A percentile compares a stretch with the other conserved stretches of the same genome.
Evolutionary conservation across 768 basidiomycete species (phyloP).

Genomic region (Psilocybe cyanescens): DNA sequence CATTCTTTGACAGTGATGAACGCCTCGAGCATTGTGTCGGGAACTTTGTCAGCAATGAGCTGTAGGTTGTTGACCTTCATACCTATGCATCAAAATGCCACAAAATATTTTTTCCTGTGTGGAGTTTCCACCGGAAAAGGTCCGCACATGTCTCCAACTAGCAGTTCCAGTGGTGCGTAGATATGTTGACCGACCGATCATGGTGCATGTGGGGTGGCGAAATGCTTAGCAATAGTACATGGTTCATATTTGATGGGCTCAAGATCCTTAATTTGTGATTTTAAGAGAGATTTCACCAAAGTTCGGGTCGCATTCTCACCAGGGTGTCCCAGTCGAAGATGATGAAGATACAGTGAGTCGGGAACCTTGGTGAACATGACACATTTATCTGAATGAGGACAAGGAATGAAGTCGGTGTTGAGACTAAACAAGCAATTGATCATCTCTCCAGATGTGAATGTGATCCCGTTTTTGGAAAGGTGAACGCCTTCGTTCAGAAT

Average conservation of each 20-base stretch:
- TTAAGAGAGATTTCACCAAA: not conserved
- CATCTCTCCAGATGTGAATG: not conserved
- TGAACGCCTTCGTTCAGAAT: not conserved
- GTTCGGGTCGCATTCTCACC: slow-evolving; percentile 3
- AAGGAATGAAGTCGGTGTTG: not conserved
- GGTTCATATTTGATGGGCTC: slow-evolving; percentile 3
- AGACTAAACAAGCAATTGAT: not conserved
- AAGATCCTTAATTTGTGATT: not conserved
- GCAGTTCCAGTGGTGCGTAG: not conserved
- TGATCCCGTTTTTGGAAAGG: not conserved
- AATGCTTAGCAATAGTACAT: slow-evolving; percentile 10
- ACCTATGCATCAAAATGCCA: not conserved
- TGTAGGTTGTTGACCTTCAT: not conserved
- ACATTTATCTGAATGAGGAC: not conserved
- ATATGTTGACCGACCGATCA: not conserved
- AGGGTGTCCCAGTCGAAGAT: slow-evolving; percentile 14
- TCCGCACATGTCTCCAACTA: not conserved
- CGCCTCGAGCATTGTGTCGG: not conserved
- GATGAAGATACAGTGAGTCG: slow-evolving; percentile 13
- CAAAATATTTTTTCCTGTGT: not conserved
- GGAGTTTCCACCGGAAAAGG: not conserved
- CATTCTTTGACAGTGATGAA: not conserved
- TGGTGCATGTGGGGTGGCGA: slow-evolving; percentile 1
- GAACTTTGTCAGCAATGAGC: slow-evolving; percentile 4
- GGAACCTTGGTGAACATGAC: slow-evolving; percentile 4